Evolutionary conservation across 371 early-diverging fungal species (phyloP).

Genomic region (Circinella umbellata): DNA sequence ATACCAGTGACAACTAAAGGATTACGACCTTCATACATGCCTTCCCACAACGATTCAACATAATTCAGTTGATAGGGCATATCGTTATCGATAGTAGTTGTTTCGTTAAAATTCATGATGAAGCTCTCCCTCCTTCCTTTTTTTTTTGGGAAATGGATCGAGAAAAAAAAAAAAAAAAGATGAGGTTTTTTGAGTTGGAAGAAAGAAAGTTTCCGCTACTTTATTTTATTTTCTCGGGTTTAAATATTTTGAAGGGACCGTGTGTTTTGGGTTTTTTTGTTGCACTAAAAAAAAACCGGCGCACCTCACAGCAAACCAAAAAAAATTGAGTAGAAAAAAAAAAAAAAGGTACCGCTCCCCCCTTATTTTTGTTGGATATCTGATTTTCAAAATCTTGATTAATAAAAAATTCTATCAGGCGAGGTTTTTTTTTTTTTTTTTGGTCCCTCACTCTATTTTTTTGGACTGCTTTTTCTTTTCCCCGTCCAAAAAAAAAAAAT

Average conservation of each 20-base stretch:
- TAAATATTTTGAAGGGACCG: not conserved
- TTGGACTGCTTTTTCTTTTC: too few species aligned
- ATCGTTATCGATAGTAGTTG: not conserved
- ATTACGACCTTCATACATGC: slow-evolving; percentile 70
- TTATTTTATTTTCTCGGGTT: too few species aligned
- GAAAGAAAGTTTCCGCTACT: not conserved
- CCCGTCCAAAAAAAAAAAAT: too few species aligned
- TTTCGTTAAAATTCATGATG: not conserved
- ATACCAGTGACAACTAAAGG: slow-evolving; percentile 71
- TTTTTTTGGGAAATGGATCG: not conserved
- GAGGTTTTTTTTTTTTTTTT: too few species aligned
- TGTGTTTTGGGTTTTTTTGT: too few species aligned
- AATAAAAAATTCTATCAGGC: too few species aligned
- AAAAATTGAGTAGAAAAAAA: too few species aligned
- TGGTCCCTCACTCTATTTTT: too few species aligned
- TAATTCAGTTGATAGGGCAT: slow-evolving; percentile 21
- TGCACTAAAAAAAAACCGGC: not conserved
- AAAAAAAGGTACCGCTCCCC: too few species aligned
- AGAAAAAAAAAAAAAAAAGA: not conserved
- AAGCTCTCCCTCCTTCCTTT: not conserved
- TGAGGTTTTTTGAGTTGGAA: not conserved
- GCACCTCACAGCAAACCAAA: not conserved
- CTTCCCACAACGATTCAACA: slow-evolving; percentile 53
- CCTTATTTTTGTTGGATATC: too few species aligned
- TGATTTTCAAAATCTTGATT: too few species aligned